phyloP scores from a whole-genome alignment of 225 moss, liverwort and hornwort species.

The Pleurozium schreberi region DNA sequence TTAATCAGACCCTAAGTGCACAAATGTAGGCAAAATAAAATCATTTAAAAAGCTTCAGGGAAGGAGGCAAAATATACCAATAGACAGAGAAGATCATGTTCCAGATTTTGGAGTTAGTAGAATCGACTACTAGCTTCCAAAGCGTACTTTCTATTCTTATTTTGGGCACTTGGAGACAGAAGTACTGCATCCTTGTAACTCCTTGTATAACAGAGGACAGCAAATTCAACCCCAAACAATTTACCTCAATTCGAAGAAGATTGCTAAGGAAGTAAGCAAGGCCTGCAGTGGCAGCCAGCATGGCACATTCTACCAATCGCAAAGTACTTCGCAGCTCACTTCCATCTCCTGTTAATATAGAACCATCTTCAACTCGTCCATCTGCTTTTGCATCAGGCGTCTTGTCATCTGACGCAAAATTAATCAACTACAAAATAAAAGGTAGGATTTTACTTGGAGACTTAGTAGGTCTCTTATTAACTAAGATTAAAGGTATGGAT shows the following conservation, averaged over 20 bases:
- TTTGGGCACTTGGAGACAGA: not conserved
- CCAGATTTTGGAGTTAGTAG: not conserved
- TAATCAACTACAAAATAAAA: not conserved
- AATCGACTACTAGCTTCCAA: not conserved
- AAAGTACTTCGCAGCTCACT: conserved; percentile 67
- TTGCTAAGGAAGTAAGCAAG: conserved; percentile 94
- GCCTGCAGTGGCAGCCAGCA: conserved; percentile 96
- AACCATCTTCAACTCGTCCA: conserved; percentile 43
- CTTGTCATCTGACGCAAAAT: conserved; percentile 7
- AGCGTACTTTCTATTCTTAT: not conserved
- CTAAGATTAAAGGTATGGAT: not conserved
- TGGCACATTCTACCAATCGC: conserved; percentile 89
- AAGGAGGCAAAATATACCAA: not conserved
- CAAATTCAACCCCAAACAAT: not conserved
- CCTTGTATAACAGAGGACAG: not conserved
- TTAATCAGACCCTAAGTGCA: not conserved
- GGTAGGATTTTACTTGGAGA: not conserved
- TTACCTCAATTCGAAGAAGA: conserved; percentile 82
- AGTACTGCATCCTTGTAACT: not conserved
- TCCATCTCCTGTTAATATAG: conserved; percentile 81
- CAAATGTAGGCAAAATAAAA: not conserved
- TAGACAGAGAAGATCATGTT: not conserved
- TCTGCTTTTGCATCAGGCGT: conserved; percentile 5
- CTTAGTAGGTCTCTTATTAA: not conserved
- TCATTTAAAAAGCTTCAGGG: not conserved